Evolutionary conservation across 768 basidiomycete genomes (phyloP), one percentile per base, ranked within the genome.

Genomic region (Leccinum fibrillosum): DNA sequence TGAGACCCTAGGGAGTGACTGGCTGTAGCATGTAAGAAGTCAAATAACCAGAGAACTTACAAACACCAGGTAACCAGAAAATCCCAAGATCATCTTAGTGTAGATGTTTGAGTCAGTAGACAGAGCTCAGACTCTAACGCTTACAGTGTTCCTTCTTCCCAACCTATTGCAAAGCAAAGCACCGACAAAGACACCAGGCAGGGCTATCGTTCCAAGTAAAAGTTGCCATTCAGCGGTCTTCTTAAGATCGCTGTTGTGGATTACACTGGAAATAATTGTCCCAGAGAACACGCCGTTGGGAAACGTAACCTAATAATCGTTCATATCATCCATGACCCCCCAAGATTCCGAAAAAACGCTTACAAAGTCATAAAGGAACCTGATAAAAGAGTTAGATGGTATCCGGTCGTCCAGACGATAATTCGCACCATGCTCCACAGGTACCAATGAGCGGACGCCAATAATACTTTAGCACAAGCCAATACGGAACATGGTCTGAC

Each of bases 341-440:
- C 7, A 49, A 49, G 5, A 53, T 6, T 17, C n/a, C 26, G 15
- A 26, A 48, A 49, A 21, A 1, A 23, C 9, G 45, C 67, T 59
- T 62, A 81, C 82, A 57, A 88, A 88, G 70, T 89, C 88, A 63
- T 89, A 88, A 44, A 88, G 76, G 72, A 86, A 86, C 85, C 84
- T 85, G 52, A 21, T 28, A 2, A 35, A 52, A 47, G 51, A 51
- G 48, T 66, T 39, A 63, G 56, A 53, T 34, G 26, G 39, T 10
- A 25, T 23, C 4, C 1, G 23, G 28, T 21, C n/a, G 49, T 21
- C 53, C 9, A 11, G 11, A 39, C 48, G 30, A 21, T 25, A 47
- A 21, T 53, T 53, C 61, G 25, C 50, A 85, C 88, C 88, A 90
- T 47, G 88, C 85, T 15, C 86, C 87, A 57, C 82, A 84, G 5